These are phyloP conservation scores for Blastobotrys serpentis DNA, from an alignment of 1,139 yeast genomes.

Conservation along the genomic window DNA sequence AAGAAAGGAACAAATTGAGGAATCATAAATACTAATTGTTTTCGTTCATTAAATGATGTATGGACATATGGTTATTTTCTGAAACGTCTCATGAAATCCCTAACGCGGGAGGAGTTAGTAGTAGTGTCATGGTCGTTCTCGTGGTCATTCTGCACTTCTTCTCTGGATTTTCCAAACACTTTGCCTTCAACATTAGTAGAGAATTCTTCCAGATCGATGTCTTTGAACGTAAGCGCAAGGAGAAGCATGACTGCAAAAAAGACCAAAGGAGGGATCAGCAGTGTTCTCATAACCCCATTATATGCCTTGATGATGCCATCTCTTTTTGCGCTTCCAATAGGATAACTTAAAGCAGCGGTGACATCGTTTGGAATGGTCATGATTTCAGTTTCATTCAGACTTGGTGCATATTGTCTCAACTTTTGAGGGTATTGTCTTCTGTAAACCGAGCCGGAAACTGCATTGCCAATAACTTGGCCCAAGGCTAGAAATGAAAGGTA, in stretches of 20 bases:
- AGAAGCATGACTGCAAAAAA: conserved; percentile 19
- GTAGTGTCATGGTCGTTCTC: not conserved
- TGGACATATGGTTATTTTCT: not conserved
- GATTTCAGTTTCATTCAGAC: conserved; percentile 15
- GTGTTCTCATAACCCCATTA: conserved; percentile 20
- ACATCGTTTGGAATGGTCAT: conserved; percentile 19
- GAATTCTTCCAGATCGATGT: conserved; percentile 15
- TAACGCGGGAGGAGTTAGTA: not conserved
- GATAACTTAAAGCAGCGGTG: conserved; percentile 18
- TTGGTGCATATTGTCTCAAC: conserved; percentile 14
- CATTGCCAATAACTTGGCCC: conserved; percentile 24
- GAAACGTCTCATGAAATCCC: not conserved
- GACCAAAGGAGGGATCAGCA: conserved; percentile 20
- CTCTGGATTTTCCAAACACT: conserved; percentile 2
- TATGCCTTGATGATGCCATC: conserved; percentile 17
- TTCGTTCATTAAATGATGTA: no score
- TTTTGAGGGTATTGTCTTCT: conserved; percentile 18
- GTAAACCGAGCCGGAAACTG: conserved; percentile 24
- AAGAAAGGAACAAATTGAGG: not conserved
- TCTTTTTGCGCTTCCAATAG: conserved; percentile 19
- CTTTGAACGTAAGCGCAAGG: conserved; percentile 16
- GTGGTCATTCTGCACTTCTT: not conserved
- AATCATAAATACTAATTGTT: no score
- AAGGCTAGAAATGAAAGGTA: conserved; percentile 26
- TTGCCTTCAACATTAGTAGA: not conserved